Base-by-base conservation (phyloP, 257 asterid species). In the Fraxinus anomala region DNA sequence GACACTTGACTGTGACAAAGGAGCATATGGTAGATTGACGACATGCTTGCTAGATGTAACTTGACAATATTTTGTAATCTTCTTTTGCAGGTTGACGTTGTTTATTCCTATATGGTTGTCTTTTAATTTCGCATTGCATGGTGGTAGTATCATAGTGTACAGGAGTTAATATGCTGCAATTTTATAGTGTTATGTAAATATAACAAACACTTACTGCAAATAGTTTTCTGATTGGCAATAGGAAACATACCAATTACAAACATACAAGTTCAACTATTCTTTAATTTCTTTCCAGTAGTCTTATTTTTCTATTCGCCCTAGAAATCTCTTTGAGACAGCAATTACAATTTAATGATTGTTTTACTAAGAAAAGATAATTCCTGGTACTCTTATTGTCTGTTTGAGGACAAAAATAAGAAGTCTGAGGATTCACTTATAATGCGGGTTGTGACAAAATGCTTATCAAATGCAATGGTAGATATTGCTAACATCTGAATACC, bases 401-500 rank as follows among this genome's bases (percentile, higher is more conserved):
- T 61, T 23, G 2, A 6, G 68, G 30, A 61, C 31, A 21, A 30
- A 30, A 61, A 23, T 61, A 23, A 61, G 31, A 61, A 61, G 31
- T 23, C 31, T 59, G 30, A 21, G 68, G 31, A 17, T 21, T 61
- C 31, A 61, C 4, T n/a, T 23, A 21, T 10, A 7, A 37, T 6
- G 42, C 2, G 42, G 6, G 42, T 13, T 3, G 1, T 61, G 31
- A 61, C 30, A 61, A 4, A 61, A 61, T 65, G 16, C 21, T 65
- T 39, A 70, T 39, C 36, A 31, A 13, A 39, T 74, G 72, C 70
- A 36, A 73, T 47, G 70, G 6, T 74, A 49, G 75, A 49, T 49
- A 21, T 28, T 68, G 61, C 70, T 34, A 34, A 28, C 73, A 59
- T 66, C 21, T 23, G 31, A 23, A n/a, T 61, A 21, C 54, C 28